Evolutionary conservation across 345 rosid species (phyloP).

Genomic region (Boechera stricta): DNA sequence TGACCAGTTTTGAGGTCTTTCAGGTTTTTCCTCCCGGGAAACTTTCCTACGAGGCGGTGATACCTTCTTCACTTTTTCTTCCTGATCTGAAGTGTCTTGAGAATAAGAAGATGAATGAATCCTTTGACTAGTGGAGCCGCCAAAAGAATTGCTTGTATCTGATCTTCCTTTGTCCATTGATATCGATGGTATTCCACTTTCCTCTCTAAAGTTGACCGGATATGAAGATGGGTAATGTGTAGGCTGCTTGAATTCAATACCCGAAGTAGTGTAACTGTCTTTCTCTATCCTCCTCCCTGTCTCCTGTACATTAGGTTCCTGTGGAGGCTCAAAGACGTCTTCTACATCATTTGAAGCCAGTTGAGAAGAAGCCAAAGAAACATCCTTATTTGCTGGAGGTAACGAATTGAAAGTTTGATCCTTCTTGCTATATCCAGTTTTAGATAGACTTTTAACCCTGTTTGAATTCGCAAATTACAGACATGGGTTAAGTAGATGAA

Average conservation of each 20-base stretch:
- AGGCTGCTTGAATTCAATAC: slow-evolving; percentile 57
- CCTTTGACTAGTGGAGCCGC: slow-evolving; percentile 63
- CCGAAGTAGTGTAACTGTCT: slow-evolving; percentile 56
- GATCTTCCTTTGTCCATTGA: slow-evolving; percentile 64
- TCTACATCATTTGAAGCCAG: slow-evolving; percentile 55
- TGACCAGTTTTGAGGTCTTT: slow-evolving; percentile 58
- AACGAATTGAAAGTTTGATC: slow-evolving; percentile 62
- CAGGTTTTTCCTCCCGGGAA: slow-evolving; percentile 71
- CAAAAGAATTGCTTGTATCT: slow-evolving; percentile 54
- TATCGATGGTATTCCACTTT: slow-evolving; percentile 58
- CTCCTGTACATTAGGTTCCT: slow-evolving; percentile 60
- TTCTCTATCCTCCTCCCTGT: slow-evolving; percentile 57
- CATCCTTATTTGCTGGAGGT: slow-evolving; percentile 61
- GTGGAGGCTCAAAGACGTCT: slow-evolving; percentile 61
- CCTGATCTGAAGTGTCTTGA: slow-evolving; percentile 61
- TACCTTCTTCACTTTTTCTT: slow-evolving; percentile 80
- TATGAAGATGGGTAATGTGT: slow-evolving; percentile 54
- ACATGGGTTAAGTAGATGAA: slow-evolving; percentile 6
- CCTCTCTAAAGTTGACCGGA: slow-evolving; percentile 56
- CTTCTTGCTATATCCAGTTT: slow-evolving; percentile 80
- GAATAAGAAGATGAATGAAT: slow-evolving; percentile 50
- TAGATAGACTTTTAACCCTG: slow-evolving; percentile 98
- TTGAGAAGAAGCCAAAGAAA: slow-evolving; percentile 53
- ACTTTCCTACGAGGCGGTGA: slow-evolving; percentile 88
- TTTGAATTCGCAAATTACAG: slow-evolving; percentile 36